Evolutionary conservation across 192 early-diverging fungal species (phyloP), one percentile per base, ranked within the genome.

Genomic region (Backusella australiensis): DNA sequence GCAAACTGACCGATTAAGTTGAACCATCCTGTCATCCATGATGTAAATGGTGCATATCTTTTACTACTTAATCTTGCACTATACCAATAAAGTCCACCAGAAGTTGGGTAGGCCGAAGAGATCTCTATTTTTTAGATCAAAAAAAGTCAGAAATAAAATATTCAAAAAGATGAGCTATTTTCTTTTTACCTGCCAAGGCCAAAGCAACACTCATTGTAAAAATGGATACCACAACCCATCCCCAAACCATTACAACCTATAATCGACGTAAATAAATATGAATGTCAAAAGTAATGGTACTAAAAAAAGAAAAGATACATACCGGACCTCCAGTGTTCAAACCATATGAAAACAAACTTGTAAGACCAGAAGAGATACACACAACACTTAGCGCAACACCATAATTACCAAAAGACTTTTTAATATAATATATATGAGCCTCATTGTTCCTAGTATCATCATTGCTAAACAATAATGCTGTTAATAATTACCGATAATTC

Each of bases 11-110:
- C 86, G 7, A 87, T 80, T 26, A 87, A 59, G 65, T 87, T 87
- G 77, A 83, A 87, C 86, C 86, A 87, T 69, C 86, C 86, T 11
- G 86, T 87, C 52, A 87, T 82, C 86, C 86, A 87, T 4, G 84
- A 83, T 49, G 83, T 80, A 74, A 87, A 85, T 4, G 86, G 84
- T 23, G 80, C 82, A 6, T 78, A 75, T 59, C 71, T 49, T 39
- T 71, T 76, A 41, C 77, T 38, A 67, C 59, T 71, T 29, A 81
- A 71, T 21, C 56, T 38, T 17, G 80, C 80, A 15, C 67, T 46
- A 69, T 72, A 81, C 65, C 65, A 81, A 34, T 81, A 81, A n/a
- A 81, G 46, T 34, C 84, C 83, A 26, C 86, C 86, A 9, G 86
- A 80, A 4, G 83, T 82, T 4, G 86, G 86, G 69, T 78, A 85